Evolutionary conservation across 1,284 basidiomycete genomes (phyloP).

Genomic region (Earliella scabrosa): DNA sequence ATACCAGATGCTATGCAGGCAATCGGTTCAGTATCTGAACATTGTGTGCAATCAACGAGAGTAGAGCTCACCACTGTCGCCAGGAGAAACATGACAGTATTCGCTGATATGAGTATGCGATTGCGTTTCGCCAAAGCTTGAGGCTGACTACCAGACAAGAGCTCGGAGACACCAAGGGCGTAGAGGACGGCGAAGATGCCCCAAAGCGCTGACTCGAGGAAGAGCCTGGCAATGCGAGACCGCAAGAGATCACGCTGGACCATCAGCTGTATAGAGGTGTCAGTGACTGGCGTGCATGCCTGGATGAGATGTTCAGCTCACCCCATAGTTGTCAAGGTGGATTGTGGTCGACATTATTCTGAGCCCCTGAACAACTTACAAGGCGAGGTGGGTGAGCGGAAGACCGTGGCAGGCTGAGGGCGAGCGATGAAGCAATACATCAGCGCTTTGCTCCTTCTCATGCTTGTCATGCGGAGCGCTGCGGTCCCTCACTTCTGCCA

Average conservation of each 20-base stretch:
- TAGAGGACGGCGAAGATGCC: conserved; percentile 6
- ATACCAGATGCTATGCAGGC: background rate
- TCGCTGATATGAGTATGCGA: background rate
- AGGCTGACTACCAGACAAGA: background rate
- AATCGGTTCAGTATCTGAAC: too few species aligned
- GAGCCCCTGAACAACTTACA: too few species aligned
- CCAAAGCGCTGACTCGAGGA: background rate
- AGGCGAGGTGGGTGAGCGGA: too few species aligned
- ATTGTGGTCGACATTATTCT: too few species aligned
- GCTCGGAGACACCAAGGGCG: background rate
- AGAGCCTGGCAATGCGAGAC: background rate
- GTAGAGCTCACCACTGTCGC: background rate
- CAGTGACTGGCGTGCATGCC: background rate
- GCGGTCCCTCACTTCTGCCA: too few species aligned
- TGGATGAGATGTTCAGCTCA: background rate
- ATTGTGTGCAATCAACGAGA: too few species aligned
- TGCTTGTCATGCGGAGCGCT: too few species aligned
- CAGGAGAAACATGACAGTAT: conserved; percentile 1
- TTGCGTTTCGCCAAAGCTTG: background rate
- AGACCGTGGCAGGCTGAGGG: too few species aligned
- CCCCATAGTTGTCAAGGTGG: background rate
- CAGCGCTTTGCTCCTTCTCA: too few species aligned
- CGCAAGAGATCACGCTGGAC: background rate
- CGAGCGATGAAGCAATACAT: too few species aligned
- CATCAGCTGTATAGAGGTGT: background rate